A percentile compares a stretch with the other conserved stretches of the same genome.
Evolutionary conservation across 1,139 yeast genomes (phyloP).

Genomic region (Hyphopichia khmerensis): DNA sequence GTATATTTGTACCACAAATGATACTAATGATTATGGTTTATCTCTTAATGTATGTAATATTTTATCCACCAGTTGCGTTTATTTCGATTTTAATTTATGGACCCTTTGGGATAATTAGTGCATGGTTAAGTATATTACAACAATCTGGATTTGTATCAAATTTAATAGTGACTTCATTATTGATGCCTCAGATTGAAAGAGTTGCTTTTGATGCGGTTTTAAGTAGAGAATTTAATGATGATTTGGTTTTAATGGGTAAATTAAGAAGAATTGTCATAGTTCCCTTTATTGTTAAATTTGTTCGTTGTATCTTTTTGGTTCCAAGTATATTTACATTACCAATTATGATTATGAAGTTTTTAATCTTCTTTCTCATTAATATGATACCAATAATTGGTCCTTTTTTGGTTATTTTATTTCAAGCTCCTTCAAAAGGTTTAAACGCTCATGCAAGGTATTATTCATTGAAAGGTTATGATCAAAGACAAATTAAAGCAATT

Average conservation of each 20-base stretch:
- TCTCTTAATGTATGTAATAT: conserved; percentile 31
- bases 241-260: conserved; percentile 47
- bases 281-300: conserved; percentile 27
- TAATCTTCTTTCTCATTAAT: conserved; percentile 36
- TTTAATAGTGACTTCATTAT: conserved; percentile 45
- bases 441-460: conserved; percentile 60
- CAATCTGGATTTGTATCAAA: conserved; percentile 51
- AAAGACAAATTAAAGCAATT: conserved; percentile 31
- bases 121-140: conserved; percentile 54
- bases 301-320: conserved; percentile 19
- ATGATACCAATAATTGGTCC: conserved; percentile 68
- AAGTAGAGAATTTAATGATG: conserved; percentile 47
- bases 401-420: conserved; percentile 47
- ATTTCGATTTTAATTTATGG: conserved; percentile 52
- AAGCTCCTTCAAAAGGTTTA: conserved; percentile 60
- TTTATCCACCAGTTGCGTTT: conserved; percentile 51
- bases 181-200: conserved; percentile 59
- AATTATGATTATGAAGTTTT: conserved; percentile 25
- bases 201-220: conserved; percentile 59
- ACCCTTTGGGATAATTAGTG: conserved; percentile 52
- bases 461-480: conserved; percentile 52
- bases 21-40: conserved; percentile 44
- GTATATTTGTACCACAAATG: conserved; percentile 52
- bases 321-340: conserved; percentile 25
- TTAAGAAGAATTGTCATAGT: conserved; percentile 37